A percentile compares a stretch with the other conserved stretches of the same genome.
Conservation (phyloP, 2,329 filamentous ascomycete species). For the Thelonectria discophora region DNA sequence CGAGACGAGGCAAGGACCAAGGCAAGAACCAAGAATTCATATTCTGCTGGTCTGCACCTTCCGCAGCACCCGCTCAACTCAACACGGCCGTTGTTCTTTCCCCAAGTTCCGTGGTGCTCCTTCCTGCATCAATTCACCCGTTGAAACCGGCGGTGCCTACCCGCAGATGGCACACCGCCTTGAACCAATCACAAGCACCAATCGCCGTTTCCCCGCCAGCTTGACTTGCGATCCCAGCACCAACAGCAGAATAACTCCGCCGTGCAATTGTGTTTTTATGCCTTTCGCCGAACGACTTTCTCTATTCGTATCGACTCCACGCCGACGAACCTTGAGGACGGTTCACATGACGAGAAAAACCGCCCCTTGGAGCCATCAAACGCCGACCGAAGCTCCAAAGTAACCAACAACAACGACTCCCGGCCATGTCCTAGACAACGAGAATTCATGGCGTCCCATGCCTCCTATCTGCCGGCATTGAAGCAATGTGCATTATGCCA, state of each 20-base stretch:
- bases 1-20: slow-evolving; percentile 6
- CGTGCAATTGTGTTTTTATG: neutral
- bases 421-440: neutral
- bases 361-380: neutral
- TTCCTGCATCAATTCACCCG: neutral
- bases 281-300: neutral
- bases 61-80: neutral
- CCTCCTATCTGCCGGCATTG: slow-evolving; percentile 16
- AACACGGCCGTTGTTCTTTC: too few relatives aligned
- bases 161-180: neutral
- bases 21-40: too few relatives aligned
- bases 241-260: neutral
- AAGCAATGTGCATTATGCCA: slow-evolving; percentile 1
- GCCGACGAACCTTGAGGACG: slow-evolving; percentile 1
- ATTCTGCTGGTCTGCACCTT: slow-evolving; percentile 7
- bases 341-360: neutral
- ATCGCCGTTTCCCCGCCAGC: neutral
- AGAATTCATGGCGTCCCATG: neutral
- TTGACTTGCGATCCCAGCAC: slow-evolving; percentile 2
- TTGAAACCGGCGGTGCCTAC: neutral
- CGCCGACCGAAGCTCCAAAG: neutral
- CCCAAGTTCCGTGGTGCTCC: neutral
- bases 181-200: neutral
- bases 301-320: neutral
- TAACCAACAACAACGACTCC: neutral